Evolutionary conservation across 2,329 filamentous ascomycete species (phyloP), one percentile per base, ranked within the genome.

Genomic region (Trichoderma polysporum): DNA sequence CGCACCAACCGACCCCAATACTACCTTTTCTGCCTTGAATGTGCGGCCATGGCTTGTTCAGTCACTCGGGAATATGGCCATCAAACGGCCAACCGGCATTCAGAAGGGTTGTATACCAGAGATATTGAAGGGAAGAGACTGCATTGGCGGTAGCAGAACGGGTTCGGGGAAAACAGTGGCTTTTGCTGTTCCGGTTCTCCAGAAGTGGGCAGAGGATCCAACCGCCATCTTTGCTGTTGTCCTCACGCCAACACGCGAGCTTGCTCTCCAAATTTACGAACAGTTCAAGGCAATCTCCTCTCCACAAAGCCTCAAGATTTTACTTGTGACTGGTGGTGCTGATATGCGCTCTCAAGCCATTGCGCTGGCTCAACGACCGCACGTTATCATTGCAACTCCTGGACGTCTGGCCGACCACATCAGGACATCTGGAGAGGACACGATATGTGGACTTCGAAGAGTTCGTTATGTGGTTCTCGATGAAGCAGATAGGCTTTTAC

Each of bases 121-220:
- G 76, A 97, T 98, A 68, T 78, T 99, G 37, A 90, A 92, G 72
- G 95, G 95, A 6, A 86, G 91, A 73, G 94, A 99, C 79, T 97
- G 93, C 76, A 97, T 99, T 73, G 95, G 95, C 75, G 94, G 94
- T 41, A 97, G 92, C 75, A 86, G 93, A 69, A 99, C 95, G 0
- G 95, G 95, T 83, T 97, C 94, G 13, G 95, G 95, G 80, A 99
- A 99, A 82, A 99, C 95, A 3, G 90, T 98, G 50, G 94, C 95
- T 1, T 99, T 99, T 78, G 92, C 94, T 1, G 93, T 94, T 10
- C 95, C 95, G 0, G 97, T 99, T 68, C 82, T 99, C 70, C 94
- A 98, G 77, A 91, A 90, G 78, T 98, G 94, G 93, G 89, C 94
- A 2, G 87, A 93, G 75, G 94, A 99, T 80, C 95, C 95, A 0